phyloP scores from a whole-genome alignment of 768 basidiomycete genomes.

The Podaxis sp. region DNA sequence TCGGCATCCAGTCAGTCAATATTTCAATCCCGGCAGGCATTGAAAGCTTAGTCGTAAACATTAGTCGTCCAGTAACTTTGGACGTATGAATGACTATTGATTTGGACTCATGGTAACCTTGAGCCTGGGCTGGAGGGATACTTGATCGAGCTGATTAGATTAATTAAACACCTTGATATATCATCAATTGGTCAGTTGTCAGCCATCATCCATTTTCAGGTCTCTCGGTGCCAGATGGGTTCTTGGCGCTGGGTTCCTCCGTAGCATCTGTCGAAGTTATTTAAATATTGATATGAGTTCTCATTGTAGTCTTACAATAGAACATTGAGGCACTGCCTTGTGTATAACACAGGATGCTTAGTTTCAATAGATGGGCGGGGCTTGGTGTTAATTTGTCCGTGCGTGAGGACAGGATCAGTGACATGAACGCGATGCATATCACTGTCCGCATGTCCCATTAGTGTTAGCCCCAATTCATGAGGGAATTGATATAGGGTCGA shows the following conservation, averaged over 20 bases:
- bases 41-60: background rate
- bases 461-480: background rate
- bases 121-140: background rate
- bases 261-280: background rate
- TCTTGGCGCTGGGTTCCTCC: background rate
- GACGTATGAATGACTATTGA: background rate
- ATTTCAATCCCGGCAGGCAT: background rate
- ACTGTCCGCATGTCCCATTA: background rate
- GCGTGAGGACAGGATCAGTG: background rate
- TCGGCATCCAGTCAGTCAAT: background rate
- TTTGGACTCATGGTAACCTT: conserved; percentile 9
- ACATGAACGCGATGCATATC: background rate
- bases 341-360: background rate
- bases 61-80: background rate
- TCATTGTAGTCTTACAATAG: background rate
- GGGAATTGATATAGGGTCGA: background rate
- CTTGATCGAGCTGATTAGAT: conserved; percentile 7
- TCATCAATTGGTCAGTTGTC: background rate
- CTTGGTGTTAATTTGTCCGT: background rate
- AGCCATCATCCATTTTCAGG: background rate
- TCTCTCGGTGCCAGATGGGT: background rate
- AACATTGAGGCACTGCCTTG: background rate
- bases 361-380: background rate
- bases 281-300: background rate
- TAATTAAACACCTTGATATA: conserved; percentile 11